Percentiles rank a stretch among this genome's conserved stretches.
These are phyloP conservation scores for Trypethelium eluteriae DNA, from an alignment of 495 filamentous ascomycete species.

Conservation along the genomic window DNA sequence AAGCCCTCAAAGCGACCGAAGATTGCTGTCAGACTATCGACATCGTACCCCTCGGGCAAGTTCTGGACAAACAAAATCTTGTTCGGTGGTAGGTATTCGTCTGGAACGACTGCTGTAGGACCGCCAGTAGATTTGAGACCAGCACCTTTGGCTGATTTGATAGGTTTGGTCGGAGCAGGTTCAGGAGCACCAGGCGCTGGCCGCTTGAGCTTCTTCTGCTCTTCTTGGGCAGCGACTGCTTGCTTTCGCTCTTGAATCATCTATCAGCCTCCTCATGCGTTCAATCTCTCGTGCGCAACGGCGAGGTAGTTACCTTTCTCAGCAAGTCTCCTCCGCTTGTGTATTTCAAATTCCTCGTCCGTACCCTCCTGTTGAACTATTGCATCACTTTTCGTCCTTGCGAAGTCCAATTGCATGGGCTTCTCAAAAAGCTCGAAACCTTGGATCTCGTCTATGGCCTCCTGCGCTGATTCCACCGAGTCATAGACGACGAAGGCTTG, in stretches of 20 bases:
- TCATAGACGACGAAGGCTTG: slow-evolving; percentile 97
- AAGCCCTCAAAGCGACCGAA: slow-evolving; percentile 93
- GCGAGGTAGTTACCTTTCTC: slow-evolving; percentile 63
- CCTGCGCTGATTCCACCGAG: slow-evolving; percentile 60
- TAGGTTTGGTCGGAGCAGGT: slow-evolving; percentile 50
- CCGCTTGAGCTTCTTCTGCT: slow-evolving; percentile 75
- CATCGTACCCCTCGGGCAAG: slow-evolving; percentile 76
- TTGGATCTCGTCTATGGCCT: slow-evolving; percentile 82
- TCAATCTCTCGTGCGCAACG: not conserved
- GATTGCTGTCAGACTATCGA: slow-evolving; percentile 67
- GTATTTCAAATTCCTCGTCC: slow-evolving; percentile 74
- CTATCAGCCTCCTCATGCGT: slow-evolving; percentile 1
- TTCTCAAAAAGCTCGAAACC: slow-evolving; percentile 93
- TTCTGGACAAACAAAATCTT: slow-evolving; percentile 96
- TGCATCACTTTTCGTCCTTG: slow-evolving; percentile 79
- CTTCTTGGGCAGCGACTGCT: slow-evolving; percentile 70
- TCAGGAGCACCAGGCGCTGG: slow-evolving; percentile 48
- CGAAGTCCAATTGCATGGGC: slow-evolving; percentile 81
- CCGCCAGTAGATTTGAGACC: slow-evolving; percentile 74
- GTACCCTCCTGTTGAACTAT: slow-evolving; percentile 67
- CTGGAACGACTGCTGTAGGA: slow-evolving; percentile 71
- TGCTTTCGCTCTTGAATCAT: slow-evolving; percentile 69
- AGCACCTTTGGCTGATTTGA: slow-evolving; percentile 65
- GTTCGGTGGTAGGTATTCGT: slow-evolving; percentile 96
- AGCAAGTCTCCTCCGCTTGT: slow-evolving; percentile 76